Evolutionary conservation across 192 early-diverging fungal species (phyloP).

Genomic region (Phlyctochytrium arcticum): DNA sequence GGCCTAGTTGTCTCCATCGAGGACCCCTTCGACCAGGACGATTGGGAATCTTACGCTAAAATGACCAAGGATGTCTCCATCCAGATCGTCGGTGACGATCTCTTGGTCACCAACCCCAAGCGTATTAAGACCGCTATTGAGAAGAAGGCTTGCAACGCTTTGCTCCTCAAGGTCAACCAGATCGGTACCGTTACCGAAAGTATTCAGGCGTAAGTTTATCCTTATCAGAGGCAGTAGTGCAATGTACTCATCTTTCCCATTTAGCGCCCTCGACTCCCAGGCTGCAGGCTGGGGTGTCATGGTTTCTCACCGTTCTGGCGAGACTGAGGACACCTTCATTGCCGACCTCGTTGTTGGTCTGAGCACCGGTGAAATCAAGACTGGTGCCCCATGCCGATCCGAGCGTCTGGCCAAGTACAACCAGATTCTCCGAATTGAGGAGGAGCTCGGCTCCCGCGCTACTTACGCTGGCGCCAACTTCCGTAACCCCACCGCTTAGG

Average conservation of each 20-base stretch:
- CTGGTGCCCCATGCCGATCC: conserved; percentile 95
- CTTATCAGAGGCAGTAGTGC: background rate
- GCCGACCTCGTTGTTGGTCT: conserved; percentile 97
- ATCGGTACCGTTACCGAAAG: conserved; percentile 97
- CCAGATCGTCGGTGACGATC: conserved; percentile 97
- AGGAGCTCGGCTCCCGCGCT: conserved; percentile 88
- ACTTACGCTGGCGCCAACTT: conserved; percentile 93
- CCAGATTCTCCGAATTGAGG: conserved; percentile 97
- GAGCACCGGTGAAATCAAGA: conserved; percentile 92
- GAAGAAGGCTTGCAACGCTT: conserved; percentile 90
- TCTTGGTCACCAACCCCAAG: conserved; percentile 96
- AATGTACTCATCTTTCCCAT: background rate
- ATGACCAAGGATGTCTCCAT: conserved; percentile 57
- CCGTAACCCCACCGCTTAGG: conserved; percentile 32
- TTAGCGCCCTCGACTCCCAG: conserved; percentile 61
- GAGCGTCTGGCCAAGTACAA: conserved; percentile 99
- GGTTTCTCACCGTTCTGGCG: conserved; percentile 98
- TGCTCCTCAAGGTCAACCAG: conserved; percentile 99
- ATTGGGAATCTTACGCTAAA: conserved; percentile 89
- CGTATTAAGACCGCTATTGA: conserved; percentile 84
- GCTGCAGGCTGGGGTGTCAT: conserved; percentile 97
- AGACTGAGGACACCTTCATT: conserved; percentile 97
- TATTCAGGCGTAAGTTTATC: conserved; percentile 58
- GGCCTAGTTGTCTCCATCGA: conserved; percentile 82
- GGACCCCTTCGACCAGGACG: conserved; percentile 99